Percentiles rank a stretch among this genome's conserved stretches.
Evolutionary conservation across 2,329 filamentous ascomycete species (phyloP).

Genomic region (Knufia fluminis): DNA sequence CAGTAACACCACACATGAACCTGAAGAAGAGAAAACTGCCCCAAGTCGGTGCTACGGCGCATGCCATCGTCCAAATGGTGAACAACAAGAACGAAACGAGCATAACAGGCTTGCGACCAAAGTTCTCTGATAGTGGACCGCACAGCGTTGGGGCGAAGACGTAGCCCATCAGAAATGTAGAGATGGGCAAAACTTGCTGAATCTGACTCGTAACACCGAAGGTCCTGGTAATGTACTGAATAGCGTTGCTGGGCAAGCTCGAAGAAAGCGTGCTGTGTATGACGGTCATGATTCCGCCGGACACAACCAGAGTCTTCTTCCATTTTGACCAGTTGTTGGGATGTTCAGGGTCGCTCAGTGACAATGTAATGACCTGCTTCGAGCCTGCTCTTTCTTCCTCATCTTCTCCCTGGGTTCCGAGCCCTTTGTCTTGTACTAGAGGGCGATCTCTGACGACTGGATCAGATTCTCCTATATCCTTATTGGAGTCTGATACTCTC

Average conservation of each 20-base stretch:
- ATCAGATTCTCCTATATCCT: not conserved
- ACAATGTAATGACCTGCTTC: slow-evolving; percentile 19
- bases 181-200: slow-evolving; percentile 33
- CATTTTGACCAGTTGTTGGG: slow-evolving; percentile 24
- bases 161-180: slow-evolving; percentile 34
- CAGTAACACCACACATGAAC: slow-evolving; percentile 33
- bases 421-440: not conserved
- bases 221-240: slow-evolving; percentile 29
- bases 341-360: slow-evolving; percentile 19
- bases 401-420: not conserved
- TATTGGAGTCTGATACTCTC: not conserved
- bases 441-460: not conserved
- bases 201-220: slow-evolving; percentile 23
- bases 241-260: slow-evolving; percentile 32
- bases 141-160: slow-evolving; percentile 34
- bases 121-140: slow-evolving; percentile 35
- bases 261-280: slow-evolving; percentile 33
- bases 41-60: slow-evolving; percentile 36
- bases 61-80: slow-evolving; percentile 33
- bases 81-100: slow-evolving; percentile 41
- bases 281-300: slow-evolving; percentile 30
- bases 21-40: slow-evolving; percentile 34
- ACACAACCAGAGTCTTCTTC: slow-evolving; percentile 30
- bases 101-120: slow-evolving; percentile 35
- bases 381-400: slow-evolving; percentile 9